Conservation (phyloP, 164 flowering plant species). For the Piper betle region DNA sequence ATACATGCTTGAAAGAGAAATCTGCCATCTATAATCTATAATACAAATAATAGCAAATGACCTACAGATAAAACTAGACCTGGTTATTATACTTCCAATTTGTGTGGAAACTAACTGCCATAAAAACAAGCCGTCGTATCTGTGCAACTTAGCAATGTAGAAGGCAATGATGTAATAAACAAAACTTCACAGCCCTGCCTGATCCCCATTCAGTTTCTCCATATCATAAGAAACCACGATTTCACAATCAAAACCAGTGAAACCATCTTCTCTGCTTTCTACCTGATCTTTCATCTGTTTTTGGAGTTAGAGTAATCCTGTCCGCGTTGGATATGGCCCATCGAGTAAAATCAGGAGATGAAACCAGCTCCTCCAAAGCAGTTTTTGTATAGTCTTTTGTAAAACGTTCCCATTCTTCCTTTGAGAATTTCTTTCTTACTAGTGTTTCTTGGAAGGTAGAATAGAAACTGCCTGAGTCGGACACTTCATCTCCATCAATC, state of each 20-base stretch:
- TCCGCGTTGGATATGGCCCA: conserved; percentile 85
- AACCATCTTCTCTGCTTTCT: conserved; percentile 30
- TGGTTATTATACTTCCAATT: too few relatives aligned
- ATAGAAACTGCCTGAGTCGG: conserved; percentile 31
- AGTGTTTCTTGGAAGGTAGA: conserved; percentile 71
- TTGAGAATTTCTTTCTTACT: conserved; percentile 46
- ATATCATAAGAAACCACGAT: not conserved
- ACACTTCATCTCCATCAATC: conserved; percentile 8
- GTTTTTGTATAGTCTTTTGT: conserved; percentile 55
- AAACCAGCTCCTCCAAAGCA: conserved; percentile 60
- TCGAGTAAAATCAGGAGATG: conserved; percentile 75
- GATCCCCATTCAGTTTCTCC: too few relatives aligned
- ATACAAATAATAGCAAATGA: too few relatives aligned
- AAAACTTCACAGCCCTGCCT: too few relatives aligned
- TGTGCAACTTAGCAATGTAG: too few relatives aligned
- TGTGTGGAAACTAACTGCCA: too few relatives aligned
- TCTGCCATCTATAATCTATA: too few relatives aligned
- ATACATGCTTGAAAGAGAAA: too few relatives aligned
- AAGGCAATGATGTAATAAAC: too few relatives aligned
- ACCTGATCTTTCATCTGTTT: conserved; percentile 7
- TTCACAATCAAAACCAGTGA: conserved; percentile 18
- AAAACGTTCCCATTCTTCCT: conserved; percentile 60
- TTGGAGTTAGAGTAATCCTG: conserved; percentile 58
- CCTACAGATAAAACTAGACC: too few relatives aligned
- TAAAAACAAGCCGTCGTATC: too few relatives aligned